Evolutionary conservation across 1,284 basidiomycete species (phyloP), one percentile per base, ranked within the genome.

Genomic region (Pascua sp.): DNA sequence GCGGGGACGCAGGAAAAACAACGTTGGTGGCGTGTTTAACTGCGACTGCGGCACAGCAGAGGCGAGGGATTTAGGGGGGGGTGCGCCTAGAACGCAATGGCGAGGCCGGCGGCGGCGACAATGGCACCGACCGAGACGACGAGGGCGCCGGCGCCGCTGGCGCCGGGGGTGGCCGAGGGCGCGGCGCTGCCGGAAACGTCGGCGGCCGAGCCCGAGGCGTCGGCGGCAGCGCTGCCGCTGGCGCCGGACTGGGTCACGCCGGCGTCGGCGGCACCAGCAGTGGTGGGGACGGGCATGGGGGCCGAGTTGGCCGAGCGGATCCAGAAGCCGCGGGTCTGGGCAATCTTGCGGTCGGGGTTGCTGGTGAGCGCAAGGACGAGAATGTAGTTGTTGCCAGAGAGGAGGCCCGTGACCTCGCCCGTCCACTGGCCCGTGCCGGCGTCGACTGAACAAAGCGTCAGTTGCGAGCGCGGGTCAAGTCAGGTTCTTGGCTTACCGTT

Each of bases 31-130:
- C n/a, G n/a, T n/a, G n/a, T n/a, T n/a, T 32, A 7, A 32, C 24
- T 32, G 24, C 24, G 7, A 32, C 4, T 32, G 24, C 24, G 24
- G 24, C 24, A 32, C 24, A 7, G 24, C 24, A 4, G 24, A 32
- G 7, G 24, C 24, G 24, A 32, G 24, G 24, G 24, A 32, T 32
- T 32, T 32, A 32, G 4, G 24, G 8, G 15, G 49, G 4, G 24
- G 8, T 8, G 49, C 42, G 39, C 38, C 46, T 55, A 55, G 53
- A 55, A 50, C n/a, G 42, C 48, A 24, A 44, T 40, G 56, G 57
- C 49, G 32, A 62, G 51, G 50, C 66, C 72, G 53, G 70, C 67
- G 37, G 59, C 56, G 18, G 52, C 67, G 16, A 63, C 56, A 51
- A 48, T 48, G 9, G 51, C 39, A 55, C 56, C 41, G 41, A 43